Base-by-base conservation (phyloP, 495 filamentous ascomycete genomes). In the Trichoderma virens region DNA sequence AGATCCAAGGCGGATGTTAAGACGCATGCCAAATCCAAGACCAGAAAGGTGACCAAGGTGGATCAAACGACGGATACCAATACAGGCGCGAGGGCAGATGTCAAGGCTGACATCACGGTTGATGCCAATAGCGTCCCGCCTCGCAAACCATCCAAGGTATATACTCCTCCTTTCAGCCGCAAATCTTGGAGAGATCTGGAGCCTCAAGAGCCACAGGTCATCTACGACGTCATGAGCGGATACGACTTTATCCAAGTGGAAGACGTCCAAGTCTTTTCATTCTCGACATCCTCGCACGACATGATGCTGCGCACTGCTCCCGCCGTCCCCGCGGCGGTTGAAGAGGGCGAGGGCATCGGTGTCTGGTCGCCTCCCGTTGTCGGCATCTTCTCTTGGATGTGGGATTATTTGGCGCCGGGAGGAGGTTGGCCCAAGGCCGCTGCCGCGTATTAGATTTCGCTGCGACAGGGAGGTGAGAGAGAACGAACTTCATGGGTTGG, bases 351-450 rank as follows among this genome's bases (percentile, higher is more conserved):
- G 23, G 51, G 51, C 23, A 27, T 56, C 25, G 51, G 51, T 8
- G 25, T 56, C 25, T 56, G 51, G 51, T 27, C 51, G 11, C 51
- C 51, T 30, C 51, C 51, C 2, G 51, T 56, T 14, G 51, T 56
- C 23, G 51, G 51, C 51, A 56, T 56, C 16, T 56, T 56, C 51
- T 56, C 51, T 23, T 56, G 51, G 51, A 56, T 56, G 51, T 56
- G 51, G 51, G 51, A 56, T 7, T 23, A 56, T 56, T 56, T 56
- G 51, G 13, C 14, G 9, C 51, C 51, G 18, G 45, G 45, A 27
- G 51, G 23, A 6, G 9, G 51, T 14, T 56, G 23, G 23, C 20
- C 25, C 51, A 56, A 30, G 51, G 5, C 51, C 25, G 8, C 51
- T 2, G 9, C 25, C 25, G 25, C 27, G 23, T 18, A 16, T 3